Base-by-base conservation (phyloP, 208 protist genomes). In the Vickermania spadyakhi region DNA sequence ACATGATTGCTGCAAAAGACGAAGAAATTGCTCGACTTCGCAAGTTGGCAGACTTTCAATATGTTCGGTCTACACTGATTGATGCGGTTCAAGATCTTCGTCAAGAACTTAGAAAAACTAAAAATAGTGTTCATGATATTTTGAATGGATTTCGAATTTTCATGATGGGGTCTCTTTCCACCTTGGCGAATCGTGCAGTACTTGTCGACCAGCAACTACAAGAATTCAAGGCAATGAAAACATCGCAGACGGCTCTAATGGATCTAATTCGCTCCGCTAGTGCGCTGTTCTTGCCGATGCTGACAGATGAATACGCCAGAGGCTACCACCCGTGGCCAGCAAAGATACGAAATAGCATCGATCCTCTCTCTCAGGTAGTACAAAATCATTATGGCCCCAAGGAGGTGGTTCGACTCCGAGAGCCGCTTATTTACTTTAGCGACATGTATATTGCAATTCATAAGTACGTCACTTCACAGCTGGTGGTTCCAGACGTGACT, bases 281-380 rank as follows among this genome's bases (percentile, higher is more conserved):
- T 29, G 64, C 73, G 22, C 68, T 94, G 31, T 58, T 94, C 27
- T 5, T 80, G 3, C 88, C 88, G 18, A 94, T 94, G 88, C 62
- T 92, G 27, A 84, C 82, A 21, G 73, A 28, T 28, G 84, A 91
- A 63, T 94, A 94, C 70, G 66, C 58, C 21, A 77, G 73, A 41
- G 88, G 88, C 41, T 94, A 92, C 58, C 88, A 94, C 66, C 88
- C 88, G 5, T 94, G 84, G 85, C 84, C 88, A 29, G 51, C 90
- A 25, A 88, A 85, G 62, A 59, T 88, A 65, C 88, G 88, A 64
- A 94, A 94, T 76, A 87, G 69, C 1, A 64, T 69, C 29, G 88
- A 94, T 53, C 88, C 88, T 1, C 76, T 94, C 50, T 52, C 70
- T 49, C 75, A 85, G 56, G 51, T 92, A 26, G 60, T 92, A 21